Base-by-base conservation (phyloP, 1,139 yeast species). In the Magnusiomyces suaveolens region DNA sequence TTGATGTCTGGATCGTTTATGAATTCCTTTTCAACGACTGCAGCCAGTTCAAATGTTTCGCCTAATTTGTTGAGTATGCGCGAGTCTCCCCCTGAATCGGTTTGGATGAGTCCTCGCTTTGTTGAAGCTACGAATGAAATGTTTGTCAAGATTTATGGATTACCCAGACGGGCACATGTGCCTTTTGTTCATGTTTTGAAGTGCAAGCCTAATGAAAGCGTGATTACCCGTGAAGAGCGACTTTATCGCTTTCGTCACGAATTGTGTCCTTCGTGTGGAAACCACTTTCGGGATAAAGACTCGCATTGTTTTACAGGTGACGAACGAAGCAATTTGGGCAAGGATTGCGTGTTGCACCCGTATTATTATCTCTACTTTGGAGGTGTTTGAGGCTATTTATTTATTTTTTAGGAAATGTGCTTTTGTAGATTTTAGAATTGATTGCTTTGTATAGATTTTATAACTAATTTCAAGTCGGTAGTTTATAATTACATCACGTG, bases 201-300 rank as follows among this genome's bases (percentile, higher is more conserved):
- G 36, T 23, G 6, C 32, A 48, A 38, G 33, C 21, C 21, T 29
- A 33, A 33, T 8, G 44, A 48, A 29, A 26, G 41, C n/a, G 23
- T 38, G 14, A 48, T 48, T 33, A 48, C 44, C 3, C 43, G 43
- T 6, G 51, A 48, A 24, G 51, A 48, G 23, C 32, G 51, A 2
- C 16, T 24, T 8, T 48, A 48, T 18, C 43, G 51, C 4, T 36
- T 38, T 18, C 32, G 32, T 8, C 43, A 48, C 32, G 51, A 29
- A 23, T 25, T 48, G 33, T 48, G 51, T 21, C 20, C 32, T 48
- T n/a, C 20, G 10, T 48, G 51, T 21, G 51, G 51, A 16, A 48
- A 48, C 44, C 51, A 48, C 25, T 41, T 41, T 41, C 3, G 25
- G 25, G 44, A 41, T 8, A 41, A 41, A 16, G 44, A 21, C 25